Base-by-base conservation (phyloP, 2,329 filamentous ascomycete species). In the Blumeriella jaapii region DNA sequence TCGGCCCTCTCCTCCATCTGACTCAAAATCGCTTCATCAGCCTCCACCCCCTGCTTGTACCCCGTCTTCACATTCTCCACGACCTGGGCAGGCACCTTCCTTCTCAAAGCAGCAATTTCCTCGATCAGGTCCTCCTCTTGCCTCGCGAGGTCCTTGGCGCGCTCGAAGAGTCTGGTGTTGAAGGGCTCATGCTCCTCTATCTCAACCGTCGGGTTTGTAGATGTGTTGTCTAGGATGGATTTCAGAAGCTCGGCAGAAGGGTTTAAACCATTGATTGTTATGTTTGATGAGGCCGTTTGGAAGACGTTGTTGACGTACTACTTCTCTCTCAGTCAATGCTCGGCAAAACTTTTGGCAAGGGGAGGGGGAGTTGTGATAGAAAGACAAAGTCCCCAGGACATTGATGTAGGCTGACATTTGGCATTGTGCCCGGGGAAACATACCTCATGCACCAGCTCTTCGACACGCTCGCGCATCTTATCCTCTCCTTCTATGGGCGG, bases 231-330 rank as follows among this genome's bases (percentile, higher is more conserved):
- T 33, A 67, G 41, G n/a, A 50, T 38, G 3, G 37, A 31, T 8
- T 44, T n/a, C 3, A 54, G 55, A 51, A 65, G 61, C 29, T 54
- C 45, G 4, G 54, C 51, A 10, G 58, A 42, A 27, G 65, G 48
- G 36, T 63, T 54, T 56, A 44, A 60, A 36, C 75, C 75, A 59
- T 79, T 79, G 52, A 79, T 75, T 41, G 64, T 64, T 36, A 79
- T 65, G 59, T 75, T 77, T 7, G 68, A 66, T 2, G 66, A 59
- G 17, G 73, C 71, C 42, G 73, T 63, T 35, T 61, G 60, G 56
- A 78, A 78, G 9, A 74, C 76, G 31, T 65, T 63, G 42, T 61
- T 58, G 50, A 80, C 76, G 61, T 77, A 79, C 72, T 78, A 26
- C 20, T 29, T 11, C 16, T 14, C 11, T 13, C 9, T 11, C 20